Evolutionary conservation across 1,284 basidiomycete species (phyloP), one percentile per base, ranked within the genome.

Genomic region (Golubevia pallescens): DNA sequence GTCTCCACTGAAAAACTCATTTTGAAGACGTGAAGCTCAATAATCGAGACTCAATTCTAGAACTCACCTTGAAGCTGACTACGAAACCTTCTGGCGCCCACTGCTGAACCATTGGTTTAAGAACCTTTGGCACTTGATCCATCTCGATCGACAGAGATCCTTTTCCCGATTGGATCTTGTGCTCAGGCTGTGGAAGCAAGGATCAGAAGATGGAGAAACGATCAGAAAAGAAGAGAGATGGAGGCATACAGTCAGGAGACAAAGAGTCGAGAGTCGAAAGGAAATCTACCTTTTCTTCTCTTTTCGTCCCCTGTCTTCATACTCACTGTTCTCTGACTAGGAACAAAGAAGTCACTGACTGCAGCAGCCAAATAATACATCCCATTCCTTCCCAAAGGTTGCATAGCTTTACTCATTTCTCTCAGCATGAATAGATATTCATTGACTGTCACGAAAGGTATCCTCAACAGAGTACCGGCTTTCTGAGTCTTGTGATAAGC

Each of bases 341-440:
- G 96, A 54, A 99, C 88, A 88, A 97, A 99, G 86, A 99, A 99
- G 86, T 99, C 96, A 85, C 93, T 95, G 56, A 99, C 97, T 0
- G 97, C 97, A 0, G 96, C 96, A 13, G 96, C 96, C 61, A 99
- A 91, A 84, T 98, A 99, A 87, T 94, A 98, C 90, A 99, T 90
- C 1, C 91, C 92, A 42, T 88, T 88, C 62, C 93, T 87, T 1
- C 92, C 90, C 1, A 96, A 81, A 0, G 89, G 87, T 13, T 89
- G 88, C 70, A 90, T 88, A 4, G 86, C 86, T 7, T 81, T 78
- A 69, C 92, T 92, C 60, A 97, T 89, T 0, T 92, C 92, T 32
- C 93, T 90, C 32, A 99, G 87, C 3, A 97, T 88, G 91, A 93
- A 99, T 19, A 99, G 89, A 86, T 99, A 99, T 79, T 99, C 96